These are phyloP conservation scores for Mycena vitilis DNA, from an alignment of 768 basidiomycete species.

Conservation along the genomic window DNA sequence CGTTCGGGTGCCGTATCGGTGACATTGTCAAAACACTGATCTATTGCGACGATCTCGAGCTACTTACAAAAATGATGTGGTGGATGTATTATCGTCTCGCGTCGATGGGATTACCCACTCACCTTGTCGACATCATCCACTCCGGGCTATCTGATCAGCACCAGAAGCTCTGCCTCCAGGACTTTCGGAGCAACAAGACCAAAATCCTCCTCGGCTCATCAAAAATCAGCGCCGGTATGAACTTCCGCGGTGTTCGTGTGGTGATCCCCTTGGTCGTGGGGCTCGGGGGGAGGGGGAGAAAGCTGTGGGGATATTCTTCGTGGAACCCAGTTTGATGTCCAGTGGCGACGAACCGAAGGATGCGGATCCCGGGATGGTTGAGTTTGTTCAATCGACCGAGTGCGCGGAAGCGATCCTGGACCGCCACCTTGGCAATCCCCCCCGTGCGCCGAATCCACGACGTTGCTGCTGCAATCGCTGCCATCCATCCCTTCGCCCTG, in stretches of 20 bases:
- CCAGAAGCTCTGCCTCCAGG: constrained; percentile 30
- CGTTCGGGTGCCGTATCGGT: background rate
- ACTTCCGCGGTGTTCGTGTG: constrained; percentile 34
- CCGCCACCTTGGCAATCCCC: background rate
- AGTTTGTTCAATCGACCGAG: constrained; percentile 14
- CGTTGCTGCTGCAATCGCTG: constrained; percentile 15
- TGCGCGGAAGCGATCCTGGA: background rate
- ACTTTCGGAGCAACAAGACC: constrained; percentile 31
- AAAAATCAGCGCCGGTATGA: constrained; percentile 28
- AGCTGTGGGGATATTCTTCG: constrained; percentile 15
- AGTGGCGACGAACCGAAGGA: background rate
- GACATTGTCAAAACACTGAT: constrained; percentile 28
- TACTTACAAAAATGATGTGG: constrained; percentile 41
- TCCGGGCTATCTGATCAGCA: constrained; percentile 38
- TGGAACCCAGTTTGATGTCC: constrained; percentile 9
- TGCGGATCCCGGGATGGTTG: constrained; percentile 14
- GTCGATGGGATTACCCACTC: constrained; percentile 20
- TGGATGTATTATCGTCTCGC: constrained; percentile 25
- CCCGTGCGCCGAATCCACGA: too few relatives aligned
- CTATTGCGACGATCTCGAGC: constrained; percentile 26
- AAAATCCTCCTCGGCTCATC: constrained; percentile 2
- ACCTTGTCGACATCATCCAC: constrained; percentile 38
- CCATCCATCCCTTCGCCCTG: constrained; percentile 6
- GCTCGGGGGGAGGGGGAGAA: background rate
- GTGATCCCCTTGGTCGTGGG: constrained; percentile 30